These are phyloP conservation scores for Agrocybe pediades DNA, from an alignment of 768 basidiomycete species.

Conservation along the genomic window DNA sequence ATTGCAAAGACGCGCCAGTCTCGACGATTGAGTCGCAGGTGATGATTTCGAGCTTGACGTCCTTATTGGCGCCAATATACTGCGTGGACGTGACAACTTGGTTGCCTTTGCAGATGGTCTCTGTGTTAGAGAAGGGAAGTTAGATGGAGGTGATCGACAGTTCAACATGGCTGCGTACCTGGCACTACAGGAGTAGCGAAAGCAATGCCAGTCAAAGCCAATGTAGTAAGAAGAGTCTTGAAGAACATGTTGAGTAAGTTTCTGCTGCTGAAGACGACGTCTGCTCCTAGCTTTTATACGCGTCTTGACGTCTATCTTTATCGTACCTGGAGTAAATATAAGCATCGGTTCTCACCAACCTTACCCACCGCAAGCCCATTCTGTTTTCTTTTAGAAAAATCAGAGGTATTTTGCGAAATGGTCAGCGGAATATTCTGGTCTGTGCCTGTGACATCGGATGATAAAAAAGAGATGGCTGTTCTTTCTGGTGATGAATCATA, in stretches of 20 bases:
- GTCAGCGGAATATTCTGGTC: too few species aligned
- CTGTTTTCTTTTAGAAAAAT: too few species aligned
- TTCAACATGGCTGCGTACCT: not conserved
- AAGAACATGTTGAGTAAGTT: not conserved
- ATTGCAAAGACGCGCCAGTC: slow-evolving; percentile 13
- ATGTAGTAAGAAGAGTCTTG: not conserved
- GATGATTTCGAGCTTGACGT: slow-evolving; percentile 38
- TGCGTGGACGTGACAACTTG: slow-evolving; percentile 14
- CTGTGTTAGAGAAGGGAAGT: not conserved
- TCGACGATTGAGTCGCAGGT: slow-evolving; percentile 12
- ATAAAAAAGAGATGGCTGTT: too few species aligned
- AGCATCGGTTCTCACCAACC: not conserved
- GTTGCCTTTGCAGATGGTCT: slow-evolving; percentile 12
- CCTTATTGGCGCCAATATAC: slow-evolving; percentile 38
- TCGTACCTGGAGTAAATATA: not conserved
- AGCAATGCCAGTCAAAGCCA: not conserved
- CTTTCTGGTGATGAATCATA: too few species aligned
- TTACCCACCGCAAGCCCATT: too few species aligned
- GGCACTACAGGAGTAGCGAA: not conserved
- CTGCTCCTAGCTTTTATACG: not conserved
- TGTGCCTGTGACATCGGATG: too few species aligned
- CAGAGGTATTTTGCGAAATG: too few species aligned
- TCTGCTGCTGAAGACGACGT: not conserved
- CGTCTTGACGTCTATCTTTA: not conserved
- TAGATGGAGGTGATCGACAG: not conserved